Base-by-base conservation (phyloP, 768 basidiomycete species). In the Lactifluus piperatus region DNA sequence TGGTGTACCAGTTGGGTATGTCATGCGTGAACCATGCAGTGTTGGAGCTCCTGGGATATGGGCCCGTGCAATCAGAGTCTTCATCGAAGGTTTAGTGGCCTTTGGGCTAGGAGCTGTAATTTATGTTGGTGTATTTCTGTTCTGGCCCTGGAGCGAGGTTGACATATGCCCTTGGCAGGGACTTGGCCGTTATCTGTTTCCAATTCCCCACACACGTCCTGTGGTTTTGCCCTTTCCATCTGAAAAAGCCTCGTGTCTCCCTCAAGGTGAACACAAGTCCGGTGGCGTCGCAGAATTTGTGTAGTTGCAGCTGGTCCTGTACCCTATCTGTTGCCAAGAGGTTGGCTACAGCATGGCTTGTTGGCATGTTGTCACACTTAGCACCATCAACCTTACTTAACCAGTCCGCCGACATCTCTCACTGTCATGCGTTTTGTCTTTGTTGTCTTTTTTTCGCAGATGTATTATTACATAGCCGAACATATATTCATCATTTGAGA, bases 31-130 rank as follows among this genome's bases (percentile, higher is more conserved):
- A 3, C 8, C 60, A 0, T 61, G 60, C 29, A 47, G 29, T 10
- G 2, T 27, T 11, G 60, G 36, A 1, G 60, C 60, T 16, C 60
- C 60, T 16, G 60, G 60, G 1, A 56, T 10, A 1, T 56, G 54
- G 60, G 60, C 54, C 0, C 54, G 60, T 11, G 44, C 36, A 0
- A 24, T 46, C 18, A 46, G 60, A 39, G 60, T 61, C 5, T 52
- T 61, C 13, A 56, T 61, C 18, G 60, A 61, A 6, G 60, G 60
- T 0, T 1, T 61, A 26, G 55, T 61, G 2, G 54, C 60, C 20
- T 61, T 61, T 22, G 55, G 54, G 5, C 50, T 61, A 0, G 60
- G 49, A 0, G 54, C 18, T 27, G 30, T 45, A 22, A 61, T 61
- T 3, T 56, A 56, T 14, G 60, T 61, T 2, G 20, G 60, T 32